Percentiles rank a stretch among this genome's conserved stretches.
Evolutionary conservation across 78 protist species (phyloP).

Genomic region (Creolimax fragrantissima): DNA sequence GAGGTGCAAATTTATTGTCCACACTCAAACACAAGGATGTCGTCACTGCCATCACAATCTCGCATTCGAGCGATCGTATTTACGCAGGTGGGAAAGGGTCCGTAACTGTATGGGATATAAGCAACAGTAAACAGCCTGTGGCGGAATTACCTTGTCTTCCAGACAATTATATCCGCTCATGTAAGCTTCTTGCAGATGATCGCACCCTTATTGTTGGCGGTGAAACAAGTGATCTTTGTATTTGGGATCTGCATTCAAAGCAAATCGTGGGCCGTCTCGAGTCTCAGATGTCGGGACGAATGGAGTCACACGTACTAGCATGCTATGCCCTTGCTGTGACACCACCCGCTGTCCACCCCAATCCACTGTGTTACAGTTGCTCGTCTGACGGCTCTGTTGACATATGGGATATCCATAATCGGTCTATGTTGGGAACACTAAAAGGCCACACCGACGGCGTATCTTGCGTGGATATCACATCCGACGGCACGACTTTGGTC

Average conservation of each 20-base stretch:
- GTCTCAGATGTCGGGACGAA: background rate
- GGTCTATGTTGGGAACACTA: background rate
- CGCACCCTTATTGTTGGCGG: conserved; percentile 32
- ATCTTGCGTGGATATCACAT: conserved; percentile 10
- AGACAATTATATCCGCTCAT: conserved; percentile 19
- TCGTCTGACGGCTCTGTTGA: conserved; percentile 11
- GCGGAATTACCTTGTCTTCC: background rate
- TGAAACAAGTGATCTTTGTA: background rate
- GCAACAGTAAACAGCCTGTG: background rate
- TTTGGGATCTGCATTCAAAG: conserved; percentile 5
- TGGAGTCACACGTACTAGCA: conserved; percentile 21
- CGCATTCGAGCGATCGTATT: background rate
- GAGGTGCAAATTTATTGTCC: background rate
- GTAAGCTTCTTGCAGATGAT: conserved; percentile 21
- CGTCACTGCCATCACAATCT: conserved; percentile 11
- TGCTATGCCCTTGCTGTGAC: conserved; percentile 26
- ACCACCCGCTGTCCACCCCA: background rate
- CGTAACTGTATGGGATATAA: conserved; percentile 8
- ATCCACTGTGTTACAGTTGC: conserved; percentile 8
- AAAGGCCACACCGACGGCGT: conserved; percentile 27
- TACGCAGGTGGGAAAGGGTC: conserved; percentile 15
- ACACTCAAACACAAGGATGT: conserved; percentile 2
- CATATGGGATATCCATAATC: conserved; percentile 29
- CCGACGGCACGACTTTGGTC: conserved; percentile 15
- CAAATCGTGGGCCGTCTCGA: background rate